phyloP scores from a whole-genome alignment of 768 basidiomycete genomes.

The Phaeotremella fagi region DNA sequence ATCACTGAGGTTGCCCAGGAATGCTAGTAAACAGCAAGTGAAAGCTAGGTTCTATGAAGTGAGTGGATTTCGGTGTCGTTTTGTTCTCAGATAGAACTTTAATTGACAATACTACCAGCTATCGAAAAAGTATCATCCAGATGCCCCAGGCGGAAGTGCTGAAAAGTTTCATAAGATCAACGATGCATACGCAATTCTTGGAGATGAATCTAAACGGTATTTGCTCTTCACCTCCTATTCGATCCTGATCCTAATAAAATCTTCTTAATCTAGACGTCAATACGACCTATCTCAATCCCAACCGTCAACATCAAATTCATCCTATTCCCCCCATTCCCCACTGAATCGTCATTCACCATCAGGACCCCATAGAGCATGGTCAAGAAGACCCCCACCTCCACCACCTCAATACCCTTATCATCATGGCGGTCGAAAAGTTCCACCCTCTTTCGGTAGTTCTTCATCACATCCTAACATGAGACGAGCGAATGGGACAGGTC shows the following conservation, averaged over 20 bases:
- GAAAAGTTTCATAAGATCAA: conserved; percentile 43
- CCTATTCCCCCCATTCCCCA: background rate
- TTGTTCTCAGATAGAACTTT: background rate
- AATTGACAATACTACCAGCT: conserved; percentile 18
- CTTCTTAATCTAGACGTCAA: background rate
- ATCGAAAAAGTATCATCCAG: conserved; percentile 46
- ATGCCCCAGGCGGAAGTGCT: conserved; percentile 39
- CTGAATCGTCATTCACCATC: background rate
- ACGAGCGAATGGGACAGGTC: background rate
- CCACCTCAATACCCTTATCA: background rate
- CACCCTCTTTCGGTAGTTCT: conserved; percentile 5
- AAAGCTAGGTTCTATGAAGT: conserved; percentile 49
- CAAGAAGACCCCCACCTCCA: background rate
- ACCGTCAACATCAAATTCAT: background rate
- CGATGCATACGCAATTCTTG: conserved; percentile 43
- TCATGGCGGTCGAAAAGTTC: background rate
- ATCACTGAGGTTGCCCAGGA: conserved; percentile 27
- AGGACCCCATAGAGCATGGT: background rate
- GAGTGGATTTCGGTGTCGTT: conserved; percentile 3
- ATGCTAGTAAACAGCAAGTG: conserved; percentile 43
- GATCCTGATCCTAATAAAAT: background rate
- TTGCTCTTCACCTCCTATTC: conserved; percentile 8
- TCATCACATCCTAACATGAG: background rate
- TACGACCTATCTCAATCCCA: conserved; percentile 6
- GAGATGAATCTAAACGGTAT: conserved; percentile 43